A percentile compares a stretch with the other conserved stretches of the same genome.
phyloP scores from a whole-genome alignment of 345 rosid species.

The Brassica carinata region DNA sequence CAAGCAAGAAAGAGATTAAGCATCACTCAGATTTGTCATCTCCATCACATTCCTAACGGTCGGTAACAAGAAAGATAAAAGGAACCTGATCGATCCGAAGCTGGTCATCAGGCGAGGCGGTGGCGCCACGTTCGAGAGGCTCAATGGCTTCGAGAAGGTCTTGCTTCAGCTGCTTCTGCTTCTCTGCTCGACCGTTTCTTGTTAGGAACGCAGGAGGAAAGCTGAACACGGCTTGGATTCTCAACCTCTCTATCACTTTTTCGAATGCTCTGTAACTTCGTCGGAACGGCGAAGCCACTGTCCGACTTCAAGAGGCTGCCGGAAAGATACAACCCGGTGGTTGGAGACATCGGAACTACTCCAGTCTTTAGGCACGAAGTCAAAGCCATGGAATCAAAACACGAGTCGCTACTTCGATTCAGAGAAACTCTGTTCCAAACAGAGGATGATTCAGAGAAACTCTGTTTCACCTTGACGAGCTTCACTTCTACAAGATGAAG shows the following conservation, averaged over 20 bases:
- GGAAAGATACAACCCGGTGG: slow-evolving; percentile 24
- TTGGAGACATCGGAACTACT: slow-evolving; percentile 34
- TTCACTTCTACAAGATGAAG: not conserved
- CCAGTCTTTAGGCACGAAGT: slow-evolving; percentile 34
- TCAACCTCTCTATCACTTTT: slow-evolving; percentile 45
- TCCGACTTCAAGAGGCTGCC: slow-evolving; percentile 31
- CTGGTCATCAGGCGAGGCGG: slow-evolving; percentile 77
- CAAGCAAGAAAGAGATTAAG: not conserved
- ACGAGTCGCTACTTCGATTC: slow-evolving; percentile 4
- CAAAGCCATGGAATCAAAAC: slow-evolving; percentile 33
- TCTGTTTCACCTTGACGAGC: not conserved
- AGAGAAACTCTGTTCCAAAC: slow-evolving; percentile 1
- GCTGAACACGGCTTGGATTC: slow-evolving; percentile 51
- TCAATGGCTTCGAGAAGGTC: slow-evolving; percentile 74
- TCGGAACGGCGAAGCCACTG: slow-evolving; percentile 25
- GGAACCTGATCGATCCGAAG: slow-evolving; percentile 68
- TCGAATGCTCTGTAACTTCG: slow-evolving; percentile 24
- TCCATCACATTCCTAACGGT: not conserved
- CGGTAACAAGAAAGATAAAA: not conserved
- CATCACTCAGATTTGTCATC: not conserved
- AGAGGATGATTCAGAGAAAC: slow-evolving; percentile 9
- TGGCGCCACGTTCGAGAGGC: slow-evolving; percentile 80
- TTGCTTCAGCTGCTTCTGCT: slow-evolving; percentile 57
- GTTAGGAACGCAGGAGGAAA: slow-evolving; percentile 82
- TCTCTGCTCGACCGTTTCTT: slow-evolving; percentile 58